A percentile compares a stretch with the other conserved stretches of the same genome.
phyloP scores from a whole-genome alignment of 2,329 filamentous ascomycete genomes.

The Cadophora luteo-olivacea region DNA sequence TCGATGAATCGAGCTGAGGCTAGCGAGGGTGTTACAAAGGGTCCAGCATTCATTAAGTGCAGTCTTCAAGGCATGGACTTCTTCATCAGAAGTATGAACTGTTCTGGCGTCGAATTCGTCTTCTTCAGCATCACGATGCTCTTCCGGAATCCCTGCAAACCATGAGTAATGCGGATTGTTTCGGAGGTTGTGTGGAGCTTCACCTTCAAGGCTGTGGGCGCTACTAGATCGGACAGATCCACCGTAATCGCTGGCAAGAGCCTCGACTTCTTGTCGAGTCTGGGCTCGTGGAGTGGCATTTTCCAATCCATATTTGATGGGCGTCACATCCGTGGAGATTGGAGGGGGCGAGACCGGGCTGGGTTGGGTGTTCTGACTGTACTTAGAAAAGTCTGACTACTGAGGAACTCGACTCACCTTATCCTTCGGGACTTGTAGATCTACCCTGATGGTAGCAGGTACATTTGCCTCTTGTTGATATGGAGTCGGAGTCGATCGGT shows the following conservation, averaged over 20 bases:
- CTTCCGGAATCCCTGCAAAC: conserved; percentile 47
- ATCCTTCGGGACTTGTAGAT: conserved; percentile 37
- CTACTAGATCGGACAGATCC: conserved; percentile 64
- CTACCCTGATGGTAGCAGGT: conserved; percentile 29
- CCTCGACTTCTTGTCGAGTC: conserved; percentile 76
- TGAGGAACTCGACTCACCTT: conserved; percentile 34
- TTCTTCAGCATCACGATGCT: conserved; percentile 58
- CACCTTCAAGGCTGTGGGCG: conserved; percentile 80
- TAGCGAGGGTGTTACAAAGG: conserved; percentile 88
- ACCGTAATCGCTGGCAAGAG: conserved; percentile 55
- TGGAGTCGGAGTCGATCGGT: conserved; percentile 44
- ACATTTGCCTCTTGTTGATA: conserved; percentile 36
- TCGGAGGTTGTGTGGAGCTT: conserved; percentile 38
- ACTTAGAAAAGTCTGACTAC: conserved; percentile 23
- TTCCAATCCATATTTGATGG: conserved; percentile 69
- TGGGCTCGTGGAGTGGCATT: conserved; percentile 82
- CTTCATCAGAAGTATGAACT: conserved; percentile 57
- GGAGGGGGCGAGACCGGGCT: conserved; percentile 63
- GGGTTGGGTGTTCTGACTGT: conserved; percentile 36
- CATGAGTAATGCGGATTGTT: conserved; percentile 37
- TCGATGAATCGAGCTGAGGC: conserved; percentile 82
- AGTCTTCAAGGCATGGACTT: conserved; percentile 72
- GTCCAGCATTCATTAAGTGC: conserved; percentile 92
- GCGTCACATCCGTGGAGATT: conserved; percentile 77
- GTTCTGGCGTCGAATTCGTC: conserved; percentile 54